Conservation (phyloP, 2,329 filamentous ascomycete genomes). For the Ophiostoma ips region DNA sequence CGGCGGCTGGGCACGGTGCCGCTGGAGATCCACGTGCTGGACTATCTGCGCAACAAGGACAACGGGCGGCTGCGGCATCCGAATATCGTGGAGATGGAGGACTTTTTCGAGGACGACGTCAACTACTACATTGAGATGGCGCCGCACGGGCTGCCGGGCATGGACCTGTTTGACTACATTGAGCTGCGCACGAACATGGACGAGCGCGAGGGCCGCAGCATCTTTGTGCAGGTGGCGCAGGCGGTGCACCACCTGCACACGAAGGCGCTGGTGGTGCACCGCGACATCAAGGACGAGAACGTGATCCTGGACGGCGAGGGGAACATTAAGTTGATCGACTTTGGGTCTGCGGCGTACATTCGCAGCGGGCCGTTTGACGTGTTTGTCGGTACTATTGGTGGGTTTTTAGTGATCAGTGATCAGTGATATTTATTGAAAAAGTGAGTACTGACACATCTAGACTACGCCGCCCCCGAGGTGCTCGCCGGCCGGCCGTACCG, state of each 20-base stretch:
- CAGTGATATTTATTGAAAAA: no score
- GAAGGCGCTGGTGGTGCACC: constrained; percentile 82
- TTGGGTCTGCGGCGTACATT: constrained; percentile 95
- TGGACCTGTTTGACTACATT: constrained; percentile 99
- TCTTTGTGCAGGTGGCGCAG: constrained; percentile 83
- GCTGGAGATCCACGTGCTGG: constrained; percentile 89
- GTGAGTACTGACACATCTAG: constrained; percentile 31
- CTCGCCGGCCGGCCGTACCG: constrained; percentile 82
- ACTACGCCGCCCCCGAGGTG: constrained; percentile 97
- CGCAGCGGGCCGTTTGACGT: constrained; percentile 98
- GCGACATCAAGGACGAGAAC: constrained; percentile 98
- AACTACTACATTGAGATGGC: constrained; percentile 99
- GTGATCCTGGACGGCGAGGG: constrained; percentile 92
- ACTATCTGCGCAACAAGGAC: constrained; percentile 65
- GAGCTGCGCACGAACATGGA: constrained; percentile 95
- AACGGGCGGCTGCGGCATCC: constrained; percentile 41
- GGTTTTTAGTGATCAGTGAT: constrained; percentile 24
- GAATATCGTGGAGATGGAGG: constrained; percentile 60
- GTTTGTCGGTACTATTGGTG: constrained; percentile 96
- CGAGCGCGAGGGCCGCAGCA: constrained; percentile 82
- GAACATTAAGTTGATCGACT: constrained; percentile 93
- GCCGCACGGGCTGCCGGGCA: constrained; percentile 85
- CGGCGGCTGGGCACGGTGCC: constrained; percentile 86
- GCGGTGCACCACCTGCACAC: constrained; percentile 86
- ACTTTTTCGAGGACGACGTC: constrained; percentile 63